A percentile compares a stretch with the other conserved stretches of the same genome.
phyloP scores from a whole-genome alignment of 2,329 filamentous ascomycete species.

The Sclerotinia spermophila region DNA sequence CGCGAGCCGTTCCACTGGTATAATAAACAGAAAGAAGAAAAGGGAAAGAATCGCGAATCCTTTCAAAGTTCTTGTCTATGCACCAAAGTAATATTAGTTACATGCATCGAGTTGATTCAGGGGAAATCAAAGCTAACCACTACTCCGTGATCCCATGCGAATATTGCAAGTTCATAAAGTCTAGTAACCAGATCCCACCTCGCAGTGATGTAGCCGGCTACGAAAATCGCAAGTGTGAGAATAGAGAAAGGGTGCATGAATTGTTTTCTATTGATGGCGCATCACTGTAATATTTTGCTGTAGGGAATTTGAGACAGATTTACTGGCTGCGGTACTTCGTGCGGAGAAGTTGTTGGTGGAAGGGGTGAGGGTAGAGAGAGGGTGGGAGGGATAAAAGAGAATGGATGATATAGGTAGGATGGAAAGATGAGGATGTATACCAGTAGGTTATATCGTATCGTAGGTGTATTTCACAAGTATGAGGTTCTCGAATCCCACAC shows the following conservation, averaged over 20 bases:
- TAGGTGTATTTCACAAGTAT: conserved; percentile 3
- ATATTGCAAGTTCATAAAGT: conserved; percentile 93
- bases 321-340: neutral
- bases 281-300: conserved; percentile 25
- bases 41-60: conserved; percentile 79
- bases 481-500: conserved; percentile 11
- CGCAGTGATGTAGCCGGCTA: conserved; percentile 98
- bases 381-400: neutral
- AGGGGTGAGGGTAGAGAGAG: neutral
- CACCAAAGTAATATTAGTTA: conserved; percentile 20
- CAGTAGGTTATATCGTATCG: no score
- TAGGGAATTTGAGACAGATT: neutral
- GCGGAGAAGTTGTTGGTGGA: neutral
- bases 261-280: conserved; percentile 34
- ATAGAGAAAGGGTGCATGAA: conserved; percentile 96
- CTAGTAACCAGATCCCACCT: conserved; percentile 98
- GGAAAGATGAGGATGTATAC: neutral
- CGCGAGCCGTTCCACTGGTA: conserved; percentile 82
- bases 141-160: conserved; percentile 98
- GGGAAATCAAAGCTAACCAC: conserved; percentile 55
- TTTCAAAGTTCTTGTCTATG: conserved; percentile 76
- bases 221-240: conserved; percentile 94
- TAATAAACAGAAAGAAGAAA: conserved; percentile 77
- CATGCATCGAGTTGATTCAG: neutral
- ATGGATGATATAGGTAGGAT: neutral